These are phyloP conservation scores for Heliocybe sulcata DNA, from an alignment of 1,284 basidiomycete genomes.

Conservation along the genomic window DNA sequence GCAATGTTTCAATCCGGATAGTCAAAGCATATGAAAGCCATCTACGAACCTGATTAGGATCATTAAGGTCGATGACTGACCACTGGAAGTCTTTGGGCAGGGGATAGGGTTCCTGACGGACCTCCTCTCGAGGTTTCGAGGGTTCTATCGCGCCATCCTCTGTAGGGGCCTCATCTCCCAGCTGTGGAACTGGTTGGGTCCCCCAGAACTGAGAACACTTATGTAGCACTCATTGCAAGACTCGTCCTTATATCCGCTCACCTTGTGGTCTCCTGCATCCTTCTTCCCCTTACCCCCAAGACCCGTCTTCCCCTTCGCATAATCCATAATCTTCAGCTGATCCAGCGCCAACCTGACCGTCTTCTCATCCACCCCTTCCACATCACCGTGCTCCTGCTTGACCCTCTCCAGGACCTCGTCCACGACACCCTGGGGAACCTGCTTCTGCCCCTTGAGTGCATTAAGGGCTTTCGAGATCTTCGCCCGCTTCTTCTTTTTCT, in stretches of 20 bases:
- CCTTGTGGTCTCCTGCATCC: conserved; percentile 84
- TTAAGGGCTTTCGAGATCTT: conserved; percentile 51
- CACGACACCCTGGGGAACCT: conserved; percentile 52
- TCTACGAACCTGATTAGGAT: conserved; percentile 55
- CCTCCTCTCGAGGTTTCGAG: conserved; percentile 68
- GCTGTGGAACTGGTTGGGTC: conserved; percentile 92
- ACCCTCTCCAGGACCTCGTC: conserved; percentile 54
- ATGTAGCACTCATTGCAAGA: background rate
- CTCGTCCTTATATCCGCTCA: conserved; percentile 22
- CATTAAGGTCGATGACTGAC: conserved; percentile 78
- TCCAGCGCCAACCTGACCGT: conserved; percentile 55
- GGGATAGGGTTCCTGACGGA: conserved; percentile 83
- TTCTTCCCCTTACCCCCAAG: conserved; percentile 68
- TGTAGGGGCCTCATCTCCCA: conserved; percentile 62
- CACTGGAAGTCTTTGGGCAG: conserved; percentile 94
- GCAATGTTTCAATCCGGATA: background rate
- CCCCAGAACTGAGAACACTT: conserved; percentile 73
- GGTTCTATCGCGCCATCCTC: conserved; percentile 90
- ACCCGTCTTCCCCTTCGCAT: conserved; percentile 64
- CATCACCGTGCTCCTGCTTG: conserved; percentile 41
- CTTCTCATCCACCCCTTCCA: conserved; percentile 45
- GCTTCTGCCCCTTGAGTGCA: conserved; percentile 41
- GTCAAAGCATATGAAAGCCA: conserved; percentile 4
- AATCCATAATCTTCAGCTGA: conserved; percentile 68
- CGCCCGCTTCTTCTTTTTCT: conserved; percentile 72